Conservation (phyloP, 805 yeast genomes). For the Metschnikowia lachancei region DNA sequence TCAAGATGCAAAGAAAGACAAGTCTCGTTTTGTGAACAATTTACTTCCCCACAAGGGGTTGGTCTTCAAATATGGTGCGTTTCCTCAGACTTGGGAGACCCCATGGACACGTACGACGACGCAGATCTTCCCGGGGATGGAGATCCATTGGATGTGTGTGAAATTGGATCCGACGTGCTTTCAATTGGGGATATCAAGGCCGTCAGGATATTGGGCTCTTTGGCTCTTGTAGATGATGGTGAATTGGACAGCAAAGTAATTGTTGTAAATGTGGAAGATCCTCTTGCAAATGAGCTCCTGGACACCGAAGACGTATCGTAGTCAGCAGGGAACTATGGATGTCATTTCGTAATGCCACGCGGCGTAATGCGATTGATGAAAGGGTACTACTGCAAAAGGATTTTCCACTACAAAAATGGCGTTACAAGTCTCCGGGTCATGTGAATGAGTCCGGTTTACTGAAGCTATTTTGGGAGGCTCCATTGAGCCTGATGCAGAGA, state of each 20-base stretch:
- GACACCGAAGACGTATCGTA: constrained; percentile 91
- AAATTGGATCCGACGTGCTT: constrained; percentile 71
- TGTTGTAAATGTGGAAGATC: constrained; percentile 79
- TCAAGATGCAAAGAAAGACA: constrained; percentile 97
- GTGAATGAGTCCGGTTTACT: constrained; percentile 12
- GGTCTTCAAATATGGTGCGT: constrained; percentile 97
- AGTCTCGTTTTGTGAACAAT: constrained; percentile 92
- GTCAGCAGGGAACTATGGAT: constrained; percentile 81
- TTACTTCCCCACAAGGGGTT: constrained; percentile 99
- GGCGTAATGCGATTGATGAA: constrained; percentile 77
- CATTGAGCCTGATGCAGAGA: constrained; percentile 15
- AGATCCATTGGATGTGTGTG: constrained; percentile 94
- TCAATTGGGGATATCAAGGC: constrained; percentile 74
- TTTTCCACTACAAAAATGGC: constrained; percentile 14
- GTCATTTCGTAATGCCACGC: constrained; percentile 77
- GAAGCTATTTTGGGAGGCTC: constrained; percentile 14
- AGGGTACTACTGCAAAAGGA: constrained; percentile 44
- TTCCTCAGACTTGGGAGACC: constrained; percentile 92
- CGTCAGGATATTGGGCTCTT: constrained; percentile 89
- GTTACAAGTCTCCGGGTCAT: constrained; percentile 11
- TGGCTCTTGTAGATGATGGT: constrained; percentile 93
- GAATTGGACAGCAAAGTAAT: constrained; percentile 91
- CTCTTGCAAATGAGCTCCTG: constrained; percentile 79
- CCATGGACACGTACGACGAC: constrained; percentile 53
- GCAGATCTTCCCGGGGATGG: constrained; percentile 69